Conservation (phyloP, 116 monocot species). For the Iris pallida region DNA sequence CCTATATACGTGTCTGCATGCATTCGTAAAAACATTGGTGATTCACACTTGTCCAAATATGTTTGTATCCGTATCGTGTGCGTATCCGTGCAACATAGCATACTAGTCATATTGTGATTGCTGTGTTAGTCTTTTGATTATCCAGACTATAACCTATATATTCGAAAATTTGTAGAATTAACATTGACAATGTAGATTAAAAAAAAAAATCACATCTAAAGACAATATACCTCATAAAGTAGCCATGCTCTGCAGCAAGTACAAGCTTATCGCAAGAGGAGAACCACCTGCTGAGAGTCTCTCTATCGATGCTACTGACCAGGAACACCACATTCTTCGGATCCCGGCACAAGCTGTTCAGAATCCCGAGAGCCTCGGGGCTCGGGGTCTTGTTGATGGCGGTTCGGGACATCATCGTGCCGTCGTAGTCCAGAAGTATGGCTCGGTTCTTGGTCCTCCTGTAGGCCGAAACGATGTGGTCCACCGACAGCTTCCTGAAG, state of each 20-base stretch:
- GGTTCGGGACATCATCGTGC: conserved; percentile 47
- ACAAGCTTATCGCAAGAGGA: conserved; percentile 46
- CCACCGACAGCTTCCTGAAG: conserved; percentile 45
- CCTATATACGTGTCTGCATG: no score
- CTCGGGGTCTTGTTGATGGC: conserved; percentile 47
- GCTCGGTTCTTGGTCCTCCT: conserved; percentile 28
- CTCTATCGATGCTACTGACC: conserved; percentile 48
- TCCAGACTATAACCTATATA: not conserved
- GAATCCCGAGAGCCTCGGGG: conserved; percentile 34
- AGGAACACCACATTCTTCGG: conserved; percentile 55
- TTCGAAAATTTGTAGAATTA: not conserved
- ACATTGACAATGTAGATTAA: not conserved
- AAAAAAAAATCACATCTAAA: not conserved
- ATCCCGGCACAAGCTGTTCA: conserved; percentile 63
- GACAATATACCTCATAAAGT: conserved; percentile 55
- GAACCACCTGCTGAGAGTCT: conserved; percentile 54
- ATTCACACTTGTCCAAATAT: no score
- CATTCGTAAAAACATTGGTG: no score
- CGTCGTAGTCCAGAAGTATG: conserved; percentile 74
- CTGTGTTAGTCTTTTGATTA: not conserved
- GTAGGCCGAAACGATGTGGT: conserved; percentile 42
- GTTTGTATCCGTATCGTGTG: no score
- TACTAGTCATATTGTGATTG: not conserved
- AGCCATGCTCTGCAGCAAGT: conserved; percentile 73
- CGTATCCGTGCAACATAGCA: not conserved